A percentile compares a stretch with the other conserved stretches of the same genome.
Conservation (phyloP, 176 grass and related monocot species). For the barley (Hordeum vulgare) region MorexV3_pseudomolecules_assembly NC_058518.1:8874769-8875268, state of each 20-base stretch:
- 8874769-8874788: neutral
- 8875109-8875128: neutral
- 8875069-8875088: neutral
- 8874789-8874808: neutral
- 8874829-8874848: constrained; percentile 34
- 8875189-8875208: constrained; percentile 33
- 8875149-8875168: neutral
- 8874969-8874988: constrained; percentile 14
- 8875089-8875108: neutral
- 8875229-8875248: constrained; percentile 65
- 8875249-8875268: constrained; percentile 27
- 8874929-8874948: constrained; percentile 32
- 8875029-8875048: neutral
- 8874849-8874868: constrained; percentile 36
- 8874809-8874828: neutral
- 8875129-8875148: constrained; percentile 21
- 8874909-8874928: constrained; percentile 40
- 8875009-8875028: neutral
- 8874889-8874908: constrained; percentile 21
- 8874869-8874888: constrained; percentile 30
- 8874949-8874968: constrained; percentile 38
- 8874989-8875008: neutral
- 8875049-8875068: neutral
- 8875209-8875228: constrained; percentile 61
- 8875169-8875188: neutral